Base-by-base conservation (phyloP, 305 asterid species). In the Coffea humblotiana region DNA sequence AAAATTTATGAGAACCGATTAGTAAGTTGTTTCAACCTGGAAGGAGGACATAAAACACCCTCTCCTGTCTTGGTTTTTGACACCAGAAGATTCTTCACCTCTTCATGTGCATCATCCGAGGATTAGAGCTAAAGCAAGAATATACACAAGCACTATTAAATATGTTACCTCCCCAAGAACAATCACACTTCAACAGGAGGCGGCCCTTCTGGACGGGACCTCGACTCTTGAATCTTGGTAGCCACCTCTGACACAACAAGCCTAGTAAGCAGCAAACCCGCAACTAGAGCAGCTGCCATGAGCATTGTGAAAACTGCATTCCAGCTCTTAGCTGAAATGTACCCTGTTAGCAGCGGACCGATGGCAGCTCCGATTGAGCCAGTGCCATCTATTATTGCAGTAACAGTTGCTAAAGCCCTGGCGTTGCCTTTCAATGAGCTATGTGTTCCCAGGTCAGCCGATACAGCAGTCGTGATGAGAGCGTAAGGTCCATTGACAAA, bases 401-500 rank as follows among this genome's bases (percentile, higher is more conserved):
- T 94, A 2, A 96, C 99, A 0, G 98, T 96, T 77, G 98, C 99
- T 14, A 96, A 79, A 10, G 98, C 99, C 70, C 95, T 77, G 2
- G 97, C 80, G 74, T 92, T 94, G 72, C 95, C 98, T 86, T 83
- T 96, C 85, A 96, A 75, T 25, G 97, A 92, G 84, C 94, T 89
- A 80, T 96, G 99, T 65, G 98, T 94, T 79, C 99, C 99, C 77
- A 95, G 87, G 84, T 95, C 99, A n/a, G 99, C 91, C 35, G 99
- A 95, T 27, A 95, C 99, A 2, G 99, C 97, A 0, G 99, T 96
- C 13, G 99, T 94, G 71, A 96, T 96, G 29, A 96, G 96, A 10
- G 99, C 99, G n/a, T 96, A 96, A 12, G 99, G 98, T 12, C 93
- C 98, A n/a, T 96, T 96, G 80, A 96, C 99, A 19, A 96, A 91